Evolutionary conservation across 345 rosid genomes (phyloP), one percentile per base, ranked within the genome.

Genomic region (Isatis tinctoria): DNA sequence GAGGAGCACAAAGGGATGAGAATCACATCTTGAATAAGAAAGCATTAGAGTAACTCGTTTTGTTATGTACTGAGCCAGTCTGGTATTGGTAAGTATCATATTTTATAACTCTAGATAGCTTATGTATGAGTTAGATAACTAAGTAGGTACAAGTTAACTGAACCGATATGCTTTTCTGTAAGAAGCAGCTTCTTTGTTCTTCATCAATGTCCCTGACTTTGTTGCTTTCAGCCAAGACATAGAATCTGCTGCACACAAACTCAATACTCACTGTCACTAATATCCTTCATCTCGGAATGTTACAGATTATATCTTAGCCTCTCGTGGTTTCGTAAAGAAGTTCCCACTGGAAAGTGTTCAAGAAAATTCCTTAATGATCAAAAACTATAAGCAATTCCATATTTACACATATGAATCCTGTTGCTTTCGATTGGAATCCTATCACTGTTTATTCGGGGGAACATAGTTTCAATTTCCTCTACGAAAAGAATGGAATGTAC

Each of bases 1-100:
- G 48, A 62, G 41, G 74, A 78, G 43, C 78, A 73, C 67, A 78
- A 78, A 63, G 78, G 75, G 67, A 78, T 73, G 82, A 69, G 76
- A 76, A 62, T 85, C 49, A 58, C 54, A n/a, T 67, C 78, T 65
- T 72, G 62, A 37, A 51, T 59, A 35, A 44, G 14, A 18, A 73
- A 35, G 64, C 44, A 54, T 27, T 60, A 40, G 45, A 41, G 45
- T 59, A 47, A 74, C 60, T 45, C 40, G 10, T 47, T 66, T 40
- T 53, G 70, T 52, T 43, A 51, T 18, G 69, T 11, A 47, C 20
- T 8, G 11, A 39, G 28, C 18, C n/a, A 3, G 45, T 58, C 58
- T 20, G 33, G 58, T 59, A 18, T 32, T 12, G 62, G 53, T 57
- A 44, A 57, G 37, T 43, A 62, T 72, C 49, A 8, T 26, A 8